Evolutionary conservation across 257 asterid species (phyloP), one percentile per base, ranked within the genome.

Genomic region (Solanum etuberosum): DNA sequence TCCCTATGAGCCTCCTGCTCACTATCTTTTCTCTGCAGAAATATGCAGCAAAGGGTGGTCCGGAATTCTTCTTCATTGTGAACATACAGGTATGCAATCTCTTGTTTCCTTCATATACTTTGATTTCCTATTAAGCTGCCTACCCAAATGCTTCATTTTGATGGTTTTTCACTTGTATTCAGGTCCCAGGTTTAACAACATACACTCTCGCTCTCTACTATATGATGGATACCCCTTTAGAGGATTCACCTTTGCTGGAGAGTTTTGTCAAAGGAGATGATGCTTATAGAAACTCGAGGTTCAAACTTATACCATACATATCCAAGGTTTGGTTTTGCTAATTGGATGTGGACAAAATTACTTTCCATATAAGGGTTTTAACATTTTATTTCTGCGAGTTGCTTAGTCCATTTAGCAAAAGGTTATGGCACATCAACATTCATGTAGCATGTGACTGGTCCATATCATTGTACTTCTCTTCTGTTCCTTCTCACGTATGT

Each of bases 221-320:
- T 90, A 97, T 97, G 99, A 92, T 94, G 98, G 93, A 90, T 83
- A 92, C 98, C 88, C 99, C 98, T 25, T 43, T 94, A 74, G 95
- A 97, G 93, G 98, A 94, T 86, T 81, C 98, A 89, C 98, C 98
- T 29, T 91, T 96, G 93, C 97, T 97, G 18, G 96, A 97, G 92
- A 94, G 96, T 90, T 97, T 97, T 87, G 92, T 97, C 91, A 92
- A 94, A 61, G 99, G 99, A 54, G 99, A 97, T 83, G 98, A 97
- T 93, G 95, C 98, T 84, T 96, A 90, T 87, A 91, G 99, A 91
- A 96, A 97, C 92, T 94, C 99, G 4, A 95, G 98, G 96, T 97
- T 97, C 96, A 97, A 97, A 89, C 99, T 97, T 91, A 97, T 97
- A 89, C 99, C 99, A 70, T 97, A 95, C 89, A 96, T 97, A 89